Evolutionary conservation across 2,329 filamentous ascomycete genomes (phyloP).

Genomic region (Zalaria obscura): DNA sequence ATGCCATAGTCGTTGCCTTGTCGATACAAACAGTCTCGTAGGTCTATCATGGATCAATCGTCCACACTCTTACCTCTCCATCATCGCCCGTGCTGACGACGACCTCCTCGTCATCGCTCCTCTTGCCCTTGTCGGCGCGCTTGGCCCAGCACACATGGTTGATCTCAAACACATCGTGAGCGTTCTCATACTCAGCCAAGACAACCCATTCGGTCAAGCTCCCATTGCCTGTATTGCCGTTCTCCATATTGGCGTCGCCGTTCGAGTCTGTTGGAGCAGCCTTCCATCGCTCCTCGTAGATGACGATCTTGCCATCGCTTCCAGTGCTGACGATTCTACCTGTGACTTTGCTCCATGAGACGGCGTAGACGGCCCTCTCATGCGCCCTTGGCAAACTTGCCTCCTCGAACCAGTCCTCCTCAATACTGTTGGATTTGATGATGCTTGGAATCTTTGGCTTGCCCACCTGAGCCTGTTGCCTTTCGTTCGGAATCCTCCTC

Average conservation of each 20-base stretch:
- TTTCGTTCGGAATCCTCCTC: slow-evolving; percentile 47
- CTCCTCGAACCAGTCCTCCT: slow-evolving; percentile 76
- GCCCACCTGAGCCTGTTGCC: slow-evolving; percentile 24
- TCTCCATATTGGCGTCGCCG: slow-evolving; percentile 14
- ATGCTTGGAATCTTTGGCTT: slow-evolving; percentile 70
- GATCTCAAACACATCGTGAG: slow-evolving; percentile 85
- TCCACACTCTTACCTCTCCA: slow-evolving; percentile 75
- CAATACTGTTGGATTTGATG: slow-evolving; percentile 55
- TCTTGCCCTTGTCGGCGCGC: slow-evolving; percentile 53
- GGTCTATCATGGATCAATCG: slow-evolving; percentile 24
- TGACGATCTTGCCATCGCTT: slow-evolving; percentile 66
- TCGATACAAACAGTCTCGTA: too few relatives aligned
- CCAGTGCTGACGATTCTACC: slow-evolving; percentile 78
- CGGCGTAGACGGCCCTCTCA: slow-evolving; percentile 68
- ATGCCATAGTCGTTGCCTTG: too few relatives aligned
- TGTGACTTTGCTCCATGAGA: slow-evolving; percentile 65
- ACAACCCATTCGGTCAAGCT: slow-evolving; percentile 51
- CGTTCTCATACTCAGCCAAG: slow-evolving; percentile 53
- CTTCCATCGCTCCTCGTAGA: slow-evolving; percentile 55
- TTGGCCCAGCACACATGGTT: slow-evolving; percentile 86
- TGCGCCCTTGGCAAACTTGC: slow-evolving; percentile 62
- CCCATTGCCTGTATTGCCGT: slow-evolving; percentile 12
- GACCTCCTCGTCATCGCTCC: slow-evolving; percentile 59
- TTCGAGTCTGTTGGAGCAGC: neutral
- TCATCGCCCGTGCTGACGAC: slow-evolving; percentile 87